These are phyloP conservation scores for Trametes punicea DNA, from an alignment of 768 basidiomycete species.

Conservation along the genomic window DNA sequence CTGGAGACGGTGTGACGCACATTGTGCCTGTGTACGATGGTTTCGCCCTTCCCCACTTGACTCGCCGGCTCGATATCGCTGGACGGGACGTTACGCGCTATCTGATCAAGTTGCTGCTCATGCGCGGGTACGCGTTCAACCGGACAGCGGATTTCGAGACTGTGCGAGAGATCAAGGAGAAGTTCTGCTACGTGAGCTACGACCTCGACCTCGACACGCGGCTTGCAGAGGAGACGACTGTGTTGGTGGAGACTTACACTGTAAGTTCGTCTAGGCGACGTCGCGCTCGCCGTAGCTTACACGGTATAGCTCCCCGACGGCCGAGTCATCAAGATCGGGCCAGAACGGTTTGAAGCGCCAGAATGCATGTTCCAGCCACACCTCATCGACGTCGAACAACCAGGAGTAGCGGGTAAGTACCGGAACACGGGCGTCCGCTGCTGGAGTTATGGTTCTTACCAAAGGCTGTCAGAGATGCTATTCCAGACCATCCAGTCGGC, in stretches of 20 bases:
- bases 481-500: conserved; percentile 94
- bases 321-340: conserved; percentile 94
- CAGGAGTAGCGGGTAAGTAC: conserved; percentile 81
- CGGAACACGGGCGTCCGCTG: background rate
- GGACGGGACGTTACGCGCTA: conserved; percentile 98
- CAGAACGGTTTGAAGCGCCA: conserved; percentile 97
- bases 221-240: conserved; percentile 93
- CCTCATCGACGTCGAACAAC: conserved; percentile 94
- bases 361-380: conserved; percentile 99
- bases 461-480: conserved; percentile 98
- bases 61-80: conserved; percentile 92
- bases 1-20: conserved; percentile 98
- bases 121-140: conserved; percentile 99
- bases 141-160: conserved; percentile 99
- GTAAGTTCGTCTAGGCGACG: conserved; percentile 40
- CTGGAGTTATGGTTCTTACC: too few relatives aligned
- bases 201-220: conserved; percentile 95
- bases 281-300: background rate
- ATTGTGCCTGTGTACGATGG: conserved; percentile 99
- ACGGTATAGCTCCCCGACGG: conserved; percentile 81
- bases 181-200: conserved; percentile 94
- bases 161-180: conserved; percentile 98
- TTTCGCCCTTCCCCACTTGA: conserved; percentile 92
- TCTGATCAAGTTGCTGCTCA: conserved; percentile 97
- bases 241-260: conserved; percentile 93